These are phyloP conservation scores for Penicillium crustosum DNA, from an alignment of 2,329 filamentous ascomycete genomes.

Conservation along the genomic window DNA sequence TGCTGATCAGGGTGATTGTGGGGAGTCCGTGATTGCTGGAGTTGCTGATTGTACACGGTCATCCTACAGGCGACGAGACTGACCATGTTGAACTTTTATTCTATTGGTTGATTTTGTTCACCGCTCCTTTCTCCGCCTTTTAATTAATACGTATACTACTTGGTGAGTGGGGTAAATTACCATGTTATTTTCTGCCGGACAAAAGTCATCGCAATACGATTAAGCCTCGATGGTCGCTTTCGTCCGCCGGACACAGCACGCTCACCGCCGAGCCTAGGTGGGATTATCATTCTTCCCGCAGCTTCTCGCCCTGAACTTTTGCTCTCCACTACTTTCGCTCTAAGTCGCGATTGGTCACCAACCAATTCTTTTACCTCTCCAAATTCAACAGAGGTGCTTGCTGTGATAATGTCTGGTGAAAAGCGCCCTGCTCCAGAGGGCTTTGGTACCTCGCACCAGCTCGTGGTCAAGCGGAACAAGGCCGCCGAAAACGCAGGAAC, in stretches of 20 bases:
- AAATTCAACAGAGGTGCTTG: neutral
- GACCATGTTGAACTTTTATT: neutral
- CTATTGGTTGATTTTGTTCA: neutral
- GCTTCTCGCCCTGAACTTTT: conserved; percentile 20
- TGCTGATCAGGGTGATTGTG: conserved; percentile 19
- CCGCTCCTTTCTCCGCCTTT: conserved; percentile 1
- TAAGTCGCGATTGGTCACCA: conserved; percentile 5
- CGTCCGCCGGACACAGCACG: conserved; percentile 7
- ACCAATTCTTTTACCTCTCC: conserved; percentile 3
- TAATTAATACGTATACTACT: neutral
- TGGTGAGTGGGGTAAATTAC: neutral
- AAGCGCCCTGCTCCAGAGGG: conserved; percentile 88
- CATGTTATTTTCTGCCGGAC: neutral
- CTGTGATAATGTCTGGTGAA: conserved; percentile 71
- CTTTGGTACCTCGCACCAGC: conserved; percentile 69
- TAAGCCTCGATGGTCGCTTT: neutral
- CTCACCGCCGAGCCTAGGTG: conserved; percentile 22
- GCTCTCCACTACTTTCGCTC: conserved; percentile 11
- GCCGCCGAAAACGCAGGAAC: conserved; percentile 57
- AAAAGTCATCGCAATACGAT: neutral
- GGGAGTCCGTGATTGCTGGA: conserved; percentile 22
- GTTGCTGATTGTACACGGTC: conserved; percentile 11
- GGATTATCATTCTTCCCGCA: conserved; percentile 29
- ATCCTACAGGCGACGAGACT: neutral
- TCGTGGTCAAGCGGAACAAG: conserved; percentile 89